Evolutionary conservation across 495 filamentous ascomycete genomes (phyloP).

Genomic region (Lichenothelia convexa): DNA sequence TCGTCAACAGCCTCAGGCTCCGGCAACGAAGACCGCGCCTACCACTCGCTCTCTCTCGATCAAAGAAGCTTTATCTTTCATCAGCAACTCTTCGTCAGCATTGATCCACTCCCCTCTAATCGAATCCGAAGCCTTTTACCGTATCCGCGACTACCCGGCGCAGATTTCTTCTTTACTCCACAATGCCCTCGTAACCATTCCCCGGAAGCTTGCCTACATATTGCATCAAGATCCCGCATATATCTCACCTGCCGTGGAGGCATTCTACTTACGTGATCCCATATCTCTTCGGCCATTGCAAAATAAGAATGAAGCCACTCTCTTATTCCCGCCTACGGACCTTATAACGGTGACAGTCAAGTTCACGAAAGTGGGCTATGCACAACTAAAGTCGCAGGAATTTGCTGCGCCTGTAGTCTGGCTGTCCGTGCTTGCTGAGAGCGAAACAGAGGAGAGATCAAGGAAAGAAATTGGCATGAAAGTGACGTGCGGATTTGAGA

Average conservation of each 20-base stretch:
- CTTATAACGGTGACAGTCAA: slow-evolving; percentile 57
- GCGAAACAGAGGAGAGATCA: slow-evolving; percentile 15
- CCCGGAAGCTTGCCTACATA: slow-evolving; percentile 66
- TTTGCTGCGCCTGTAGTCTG: slow-evolving; percentile 53
- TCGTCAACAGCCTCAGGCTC: slow-evolving; percentile 7
- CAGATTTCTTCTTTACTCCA: slow-evolving; percentile 56
- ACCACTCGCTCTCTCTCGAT: slow-evolving; percentile 32
- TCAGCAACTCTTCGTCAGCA: slow-evolving; percentile 30
- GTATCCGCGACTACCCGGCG: slow-evolving; percentile 61
- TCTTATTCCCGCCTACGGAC: slow-evolving; percentile 55
- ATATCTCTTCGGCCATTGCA: slow-evolving; percentile 52
- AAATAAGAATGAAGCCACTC: slow-evolving; percentile 23
- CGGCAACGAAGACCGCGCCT: slow-evolving; percentile 19
- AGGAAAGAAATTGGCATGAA: slow-evolving; percentile 74
- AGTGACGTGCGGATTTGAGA: slow-evolving; percentile 75
- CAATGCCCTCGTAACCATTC: slow-evolving; percentile 49
- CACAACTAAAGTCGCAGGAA: slow-evolving; percentile 79
- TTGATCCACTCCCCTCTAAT: slow-evolving; percentile 49
- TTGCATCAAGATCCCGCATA: slow-evolving; percentile 52
- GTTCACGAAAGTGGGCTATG: slow-evolving; percentile 79
- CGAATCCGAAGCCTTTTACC: slow-evolving; percentile 79
- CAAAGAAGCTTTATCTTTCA: slow-evolving; percentile 37
- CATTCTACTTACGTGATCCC: slow-evolving; percentile 85
- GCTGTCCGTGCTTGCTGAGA: slow-evolving; percentile 25
- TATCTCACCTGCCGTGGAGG: slow-evolving; percentile 69